Conservation (phyloP, 208 protist genomes). For the Acanthamoeba triangularis region DNA sequence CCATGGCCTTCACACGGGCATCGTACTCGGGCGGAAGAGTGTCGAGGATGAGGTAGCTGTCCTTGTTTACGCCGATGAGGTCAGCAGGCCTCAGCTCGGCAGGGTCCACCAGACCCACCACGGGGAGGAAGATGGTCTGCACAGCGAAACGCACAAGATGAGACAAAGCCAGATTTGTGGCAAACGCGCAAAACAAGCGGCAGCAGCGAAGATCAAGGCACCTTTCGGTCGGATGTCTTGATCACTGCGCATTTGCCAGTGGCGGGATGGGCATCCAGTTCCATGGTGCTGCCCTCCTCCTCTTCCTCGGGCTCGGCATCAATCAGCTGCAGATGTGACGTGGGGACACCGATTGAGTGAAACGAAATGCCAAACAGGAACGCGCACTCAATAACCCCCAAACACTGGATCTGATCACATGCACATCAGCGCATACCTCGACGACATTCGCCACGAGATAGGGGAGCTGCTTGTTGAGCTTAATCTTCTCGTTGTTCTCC, state of each 20-base stretch:
- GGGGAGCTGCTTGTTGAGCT: conserved; percentile 96
- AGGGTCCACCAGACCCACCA: conserved; percentile 99
- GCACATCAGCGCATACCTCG: conserved; percentile 88
- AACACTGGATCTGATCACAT: not conserved
- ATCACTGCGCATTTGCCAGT: conserved; percentile 98
- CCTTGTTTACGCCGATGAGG: conserved; percentile 99
- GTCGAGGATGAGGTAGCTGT: conserved; percentile 99
- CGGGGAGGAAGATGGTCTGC: conserved; percentile 99
- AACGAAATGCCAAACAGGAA: not conserved
- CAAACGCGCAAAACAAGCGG: not conserved
- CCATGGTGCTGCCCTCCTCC: conserved; percentile 82
- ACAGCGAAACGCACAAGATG: not conserved
- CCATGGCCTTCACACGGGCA: conserved; percentile 99
- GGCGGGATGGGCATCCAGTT: conserved; percentile 74
- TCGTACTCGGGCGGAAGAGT: conserved; percentile 99
- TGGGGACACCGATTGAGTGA: not conserved
- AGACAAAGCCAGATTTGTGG: conserved; percentile 34
- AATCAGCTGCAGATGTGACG: conserved; percentile 29
- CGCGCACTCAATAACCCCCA: not conserved
- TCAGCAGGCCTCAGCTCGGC: conserved; percentile 98
- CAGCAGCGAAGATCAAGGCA: conserved; percentile 11
- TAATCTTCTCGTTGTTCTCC: conserved; percentile 97
- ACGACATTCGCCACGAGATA: conserved; percentile 97
- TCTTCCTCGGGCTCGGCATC: conserved; percentile 77
- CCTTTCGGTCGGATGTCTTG: conserved; percentile 99